Base-by-base conservation (phyloP, 73 alveolate genomes). In the Paramecium biaurelia region DNA sequence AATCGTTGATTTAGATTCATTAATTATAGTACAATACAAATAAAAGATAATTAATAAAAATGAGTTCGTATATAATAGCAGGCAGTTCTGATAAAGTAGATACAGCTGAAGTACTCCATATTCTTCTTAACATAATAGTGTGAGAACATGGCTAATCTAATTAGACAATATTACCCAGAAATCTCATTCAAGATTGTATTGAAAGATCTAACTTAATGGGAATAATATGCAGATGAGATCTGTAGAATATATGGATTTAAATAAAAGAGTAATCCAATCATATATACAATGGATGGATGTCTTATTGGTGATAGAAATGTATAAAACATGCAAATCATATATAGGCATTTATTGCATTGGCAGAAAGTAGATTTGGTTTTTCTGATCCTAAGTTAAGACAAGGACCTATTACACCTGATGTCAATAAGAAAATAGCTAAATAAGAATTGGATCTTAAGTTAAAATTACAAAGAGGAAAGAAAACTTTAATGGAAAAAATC, bases 1-100 rank as follows among this genome's bases (percentile, higher is more conserved):
- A 98, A 97, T 95, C 97, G 99, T 85, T 98, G 96, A 97, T 72
- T 72, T 63, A 63, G 45, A 63, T 30, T 63, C 84, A 63, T 63
- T 30, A 30, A 30, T 32, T 32, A 26, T 30, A 63, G 84, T 63
- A 63, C 84, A 63, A 63, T 63, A 63, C 84, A 63, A 30, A 63
- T 63, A 63, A 30, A 32, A 26, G 15, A 18, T 30, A 26, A 63
- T 30, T 63, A 63, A 30, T 63, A 12, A 63, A 34, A 34, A 79
- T 79, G 90, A 79, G 90, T 79, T 79, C 90, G 24, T 79, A 79
- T 79, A 79, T 79, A 0, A 79, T 79, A 37, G 90, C 90, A 20
- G 90, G 90, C n/a, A 45, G 90, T 24, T 79, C 90, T 12, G 90
- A 79, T 79, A 79, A 79, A 47, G 90, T 79, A 2, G 90, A 79